A percentile compares a stretch with the other conserved stretches of the same genome.
Conservation (phyloP, 1,284 basidiomycete genomes). For the Leucoagaricus sp. region DNA sequence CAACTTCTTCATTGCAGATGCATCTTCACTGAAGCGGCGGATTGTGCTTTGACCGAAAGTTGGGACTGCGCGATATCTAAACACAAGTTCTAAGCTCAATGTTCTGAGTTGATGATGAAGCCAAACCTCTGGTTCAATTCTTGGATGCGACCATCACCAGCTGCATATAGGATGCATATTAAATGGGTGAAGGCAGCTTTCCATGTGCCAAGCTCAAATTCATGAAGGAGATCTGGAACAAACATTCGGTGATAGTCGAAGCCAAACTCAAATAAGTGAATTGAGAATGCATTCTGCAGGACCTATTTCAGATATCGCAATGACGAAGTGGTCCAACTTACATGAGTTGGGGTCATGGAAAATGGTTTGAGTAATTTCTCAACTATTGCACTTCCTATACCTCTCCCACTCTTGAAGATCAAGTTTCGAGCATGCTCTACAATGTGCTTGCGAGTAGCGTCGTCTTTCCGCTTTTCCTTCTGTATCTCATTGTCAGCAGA, state of each 20-base stretch:
- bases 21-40: constrained; percentile 28
- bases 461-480: neutral
- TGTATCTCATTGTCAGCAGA: neutral
- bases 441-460: neutral
- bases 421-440: neutral
- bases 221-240: no score
- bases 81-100: neutral
- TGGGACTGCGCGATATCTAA: constrained; percentile 29
- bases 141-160: neutral
- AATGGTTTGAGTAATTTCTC: neutral
- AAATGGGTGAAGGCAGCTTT: constrained; percentile 22
- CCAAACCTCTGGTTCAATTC: constrained; percentile 8
- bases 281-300: constrained; percentile 22
- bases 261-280: constrained; percentile 11
- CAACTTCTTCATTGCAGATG: constrained; percentile 33
- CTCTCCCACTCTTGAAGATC: constrained; percentile 13
- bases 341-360: neutral
- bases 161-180: constrained; percentile 18
- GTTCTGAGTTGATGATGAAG: no score
- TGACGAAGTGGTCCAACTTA: neutral
- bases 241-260: constrained; percentile 23
- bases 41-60: constrained; percentile 35
- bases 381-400: neutral
- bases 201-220: constrained; percentile 22
- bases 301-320: neutral